Conservation (phyloP, 768 basidiomycete species). For the Calocybe gangraenosa region DNA sequence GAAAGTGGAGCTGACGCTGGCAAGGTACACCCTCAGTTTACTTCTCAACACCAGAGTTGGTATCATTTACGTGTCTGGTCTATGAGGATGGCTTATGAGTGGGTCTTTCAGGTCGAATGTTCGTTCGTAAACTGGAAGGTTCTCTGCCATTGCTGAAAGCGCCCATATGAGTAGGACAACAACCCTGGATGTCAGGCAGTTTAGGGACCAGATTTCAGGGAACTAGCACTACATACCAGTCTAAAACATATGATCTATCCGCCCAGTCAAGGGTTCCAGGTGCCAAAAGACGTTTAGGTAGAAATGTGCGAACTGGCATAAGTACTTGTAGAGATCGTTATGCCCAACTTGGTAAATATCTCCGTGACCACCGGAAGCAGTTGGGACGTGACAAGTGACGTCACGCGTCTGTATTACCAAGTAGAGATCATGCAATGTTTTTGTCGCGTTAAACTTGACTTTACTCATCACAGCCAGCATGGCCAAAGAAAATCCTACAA, state of each 20-base stretch:
- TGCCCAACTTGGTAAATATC: too few relatives aligned
- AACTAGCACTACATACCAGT: constrained; percentile 38
- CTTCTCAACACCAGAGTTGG: not conserved
- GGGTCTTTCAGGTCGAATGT: constrained; percentile 46
- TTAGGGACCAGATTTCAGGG: not conserved
- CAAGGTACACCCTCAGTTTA: not conserved
- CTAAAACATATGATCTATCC: constrained; percentile 42
- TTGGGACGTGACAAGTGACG: constrained; percentile 11
- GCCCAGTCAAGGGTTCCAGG: constrained; percentile 37
- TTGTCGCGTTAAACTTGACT: constrained; percentile 11
- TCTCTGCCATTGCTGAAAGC: constrained; percentile 32
- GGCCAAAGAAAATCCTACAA: constrained; percentile 41
- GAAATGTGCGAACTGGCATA: constrained; percentile 5
- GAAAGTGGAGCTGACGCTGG: constrained; percentile 43
- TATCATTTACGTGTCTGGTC: constrained; percentile 38
- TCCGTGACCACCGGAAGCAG: not conserved
- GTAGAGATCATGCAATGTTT: not conserved
- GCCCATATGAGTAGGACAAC: constrained; percentile 39
- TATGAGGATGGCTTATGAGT: constrained; percentile 48
- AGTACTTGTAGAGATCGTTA: not conserved
- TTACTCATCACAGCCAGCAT: constrained; percentile 27
- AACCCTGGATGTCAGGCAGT: constrained; percentile 20
- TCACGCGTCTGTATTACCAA: constrained; percentile 19
- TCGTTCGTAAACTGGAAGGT: constrained; percentile 43
- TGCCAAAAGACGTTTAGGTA: constrained; percentile 28